Percentiles rank a stretch among this genome's conserved stretches.
These are phyloP conservation scores for Pachyrhizus erosus DNA, from an alignment of 306 rosid species.

Conservation along the genomic window DNA sequence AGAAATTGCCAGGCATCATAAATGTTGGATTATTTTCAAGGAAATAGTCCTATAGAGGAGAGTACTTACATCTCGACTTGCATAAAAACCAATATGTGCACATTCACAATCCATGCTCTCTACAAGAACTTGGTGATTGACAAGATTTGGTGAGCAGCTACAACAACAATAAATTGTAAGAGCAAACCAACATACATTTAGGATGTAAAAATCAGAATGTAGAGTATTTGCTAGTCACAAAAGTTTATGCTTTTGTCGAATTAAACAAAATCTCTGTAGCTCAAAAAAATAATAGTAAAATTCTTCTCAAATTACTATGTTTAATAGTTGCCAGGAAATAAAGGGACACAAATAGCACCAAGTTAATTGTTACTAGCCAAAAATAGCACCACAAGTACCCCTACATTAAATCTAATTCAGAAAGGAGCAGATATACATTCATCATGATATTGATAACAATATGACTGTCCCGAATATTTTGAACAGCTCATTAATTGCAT, in stretches of 20 bases:
- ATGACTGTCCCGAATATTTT: constrained; percentile 14
- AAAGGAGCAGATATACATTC: constrained; percentile 5
- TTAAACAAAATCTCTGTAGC: neutral
- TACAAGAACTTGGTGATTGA: constrained; percentile 86
- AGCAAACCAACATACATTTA: constrained; percentile 41
- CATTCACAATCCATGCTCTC: constrained; percentile 94
- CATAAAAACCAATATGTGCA: constrained; percentile 89
- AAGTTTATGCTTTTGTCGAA: neutral
- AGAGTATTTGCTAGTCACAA: neutral
- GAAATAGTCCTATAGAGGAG: constrained; percentile 30
- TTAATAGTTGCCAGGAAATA: neutral
- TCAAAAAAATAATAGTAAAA: neutral
- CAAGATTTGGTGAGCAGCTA: constrained; percentile 92
- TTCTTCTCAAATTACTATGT: neutral
- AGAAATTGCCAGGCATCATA: constrained; percentile 1
- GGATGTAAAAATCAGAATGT: constrained; percentile 9
- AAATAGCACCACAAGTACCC: neutral
- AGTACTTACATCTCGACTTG: constrained; percentile 82
- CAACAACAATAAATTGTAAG: constrained; percentile 49
- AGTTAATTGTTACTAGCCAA: neutral
- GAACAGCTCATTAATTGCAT: neutral
- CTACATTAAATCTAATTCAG: neutral
- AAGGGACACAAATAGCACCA: neutral
- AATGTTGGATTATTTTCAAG: constrained; percentile 22
- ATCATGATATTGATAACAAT: constrained; percentile 3